Evolutionary conservation across 139 green algal genomes (phyloP).

Genomic region (Chlorella sp.): DNA sequence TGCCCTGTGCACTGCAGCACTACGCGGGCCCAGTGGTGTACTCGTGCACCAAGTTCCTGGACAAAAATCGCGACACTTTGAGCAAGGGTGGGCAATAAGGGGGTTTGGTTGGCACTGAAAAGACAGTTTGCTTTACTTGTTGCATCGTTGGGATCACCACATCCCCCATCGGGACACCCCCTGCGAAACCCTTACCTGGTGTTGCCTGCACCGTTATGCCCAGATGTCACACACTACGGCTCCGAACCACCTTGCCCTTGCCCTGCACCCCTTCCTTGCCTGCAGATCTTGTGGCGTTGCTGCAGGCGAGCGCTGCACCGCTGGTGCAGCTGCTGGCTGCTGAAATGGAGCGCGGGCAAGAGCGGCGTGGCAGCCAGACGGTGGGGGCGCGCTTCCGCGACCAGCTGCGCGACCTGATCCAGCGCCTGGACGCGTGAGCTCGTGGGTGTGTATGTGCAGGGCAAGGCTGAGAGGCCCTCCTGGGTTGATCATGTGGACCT

Average conservation of each 20-base stretch:
- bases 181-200: no score
- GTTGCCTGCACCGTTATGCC: no score
- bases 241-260: neutral
- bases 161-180: no score
- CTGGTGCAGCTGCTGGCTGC: slow-evolving; percentile 69
- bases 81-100: slow-evolving; percentile 17
- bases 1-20: slow-evolving; percentile 52
- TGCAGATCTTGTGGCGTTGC: slow-evolving; percentile 84
- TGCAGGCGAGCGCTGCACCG: slow-evolving; percentile 52
- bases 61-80: slow-evolving; percentile 88
- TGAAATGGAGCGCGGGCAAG: slow-evolving; percentile 64
- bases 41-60: slow-evolving; percentile 70
- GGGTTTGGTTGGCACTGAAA: no score
- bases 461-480: no score
- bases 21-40: slow-evolving; percentile 84
- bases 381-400: slow-evolving; percentile 76
- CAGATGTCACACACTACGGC: no score
- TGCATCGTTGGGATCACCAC: no score
- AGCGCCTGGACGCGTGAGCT: slow-evolving; percentile 69
- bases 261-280: no score
- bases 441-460: no score
- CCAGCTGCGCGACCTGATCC: slow-evolving; percentile 84
- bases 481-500: no score
- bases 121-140: no score
- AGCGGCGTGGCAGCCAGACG: slow-evolving; percentile 47